Evolutionary conservation across 2,329 filamentous ascomycete genomes (phyloP), one percentile per base, ranked within the genome.

Genomic region (Fusarium sarcochroum): DNA sequence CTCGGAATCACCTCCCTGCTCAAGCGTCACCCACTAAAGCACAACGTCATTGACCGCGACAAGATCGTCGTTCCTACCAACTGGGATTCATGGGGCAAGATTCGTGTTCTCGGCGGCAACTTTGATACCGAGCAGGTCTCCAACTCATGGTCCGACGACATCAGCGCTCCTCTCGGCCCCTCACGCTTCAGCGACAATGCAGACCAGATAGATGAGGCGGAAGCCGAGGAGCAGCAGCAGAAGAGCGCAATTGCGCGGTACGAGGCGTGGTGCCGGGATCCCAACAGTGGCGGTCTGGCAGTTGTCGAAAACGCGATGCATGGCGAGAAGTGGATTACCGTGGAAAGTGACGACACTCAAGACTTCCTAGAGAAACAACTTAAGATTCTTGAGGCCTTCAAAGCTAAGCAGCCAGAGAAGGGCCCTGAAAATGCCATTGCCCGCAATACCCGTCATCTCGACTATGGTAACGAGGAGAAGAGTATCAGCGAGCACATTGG

Each of bases 51-150:
- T 70, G 96, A 96, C 80, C 88, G 95, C 62, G 94, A 97, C 79
- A 97, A 97, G 84, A 94, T 99, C 55, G 86, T 98, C 7, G 92
- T 99, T 1, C 95, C 95, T 3, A 92, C 94, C 17, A 98, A 98
- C 78, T 99, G 96, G 96, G 96, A 99, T 79, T 98, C 94, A 0
- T 98, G 94, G 93, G 94, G 94, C 62, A 99, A 98, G 81, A 98
- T 99, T 63, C 88, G 95, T 41, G 93, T 98, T 44, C 84, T 98
- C 27, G 89, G 93, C 54, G 96, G 97, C 76, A 93, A 91, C 0
- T 98, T 98, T 73, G 93, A 98, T 70, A 93, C 97, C 21, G 96
- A 99, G 82, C 87, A 88, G 15, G 86, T 97, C 42, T 96, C 93
- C 73, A 87, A 90, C 60, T 92, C 90, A 49, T 99, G 96, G 96